Conservation (phyloP, 768 basidiomycete genomes). For the Chalciporus sphaerocephalus region DNA sequence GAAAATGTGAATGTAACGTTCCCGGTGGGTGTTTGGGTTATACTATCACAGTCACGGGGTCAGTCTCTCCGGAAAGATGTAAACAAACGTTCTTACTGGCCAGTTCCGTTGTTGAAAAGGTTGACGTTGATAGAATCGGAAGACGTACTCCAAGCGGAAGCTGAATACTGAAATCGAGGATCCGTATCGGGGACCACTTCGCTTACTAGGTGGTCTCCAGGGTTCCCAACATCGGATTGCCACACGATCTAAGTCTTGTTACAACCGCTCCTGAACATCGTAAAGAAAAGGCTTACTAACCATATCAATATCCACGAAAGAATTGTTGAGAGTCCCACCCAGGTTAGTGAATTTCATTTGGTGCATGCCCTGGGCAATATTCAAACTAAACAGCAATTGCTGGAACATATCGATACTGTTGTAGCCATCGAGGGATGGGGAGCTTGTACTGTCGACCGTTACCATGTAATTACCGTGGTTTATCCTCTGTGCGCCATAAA, state of each 20-base stretch:
- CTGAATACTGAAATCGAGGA: constrained; percentile 36
- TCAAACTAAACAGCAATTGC: constrained; percentile 34
- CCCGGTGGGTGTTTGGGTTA: constrained; percentile 31
- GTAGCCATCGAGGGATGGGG: constrained; percentile 28
- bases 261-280: background rate
- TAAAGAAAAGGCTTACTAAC: constrained; percentile 15
- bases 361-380: constrained; percentile 35
- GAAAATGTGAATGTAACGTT: constrained; percentile 36
- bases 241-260: constrained; percentile 21
- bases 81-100: constrained; percentile 30
- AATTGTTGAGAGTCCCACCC: constrained; percentile 27
- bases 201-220: constrained; percentile 11
- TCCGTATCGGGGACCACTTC: constrained; percentile 34
- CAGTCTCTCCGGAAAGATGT: background rate
- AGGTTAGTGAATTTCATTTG: constrained; percentile 30
- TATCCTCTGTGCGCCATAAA: constrained; percentile 46
- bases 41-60: constrained; percentile 23
- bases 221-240: constrained; percentile 24
- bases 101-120: constrained; percentile 40
- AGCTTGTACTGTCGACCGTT: constrained; percentile 35
- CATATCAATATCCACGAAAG: constrained; percentile 45
- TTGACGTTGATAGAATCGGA: constrained; percentile 29
- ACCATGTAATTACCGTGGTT: constrained; percentile 47
- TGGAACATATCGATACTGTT: constrained; percentile 32
- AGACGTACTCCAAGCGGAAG: constrained; percentile 33